Evolutionary conservation across 2,329 filamentous ascomycete genomes (phyloP).

Genomic region (Colletotrichum karsti): DNA sequence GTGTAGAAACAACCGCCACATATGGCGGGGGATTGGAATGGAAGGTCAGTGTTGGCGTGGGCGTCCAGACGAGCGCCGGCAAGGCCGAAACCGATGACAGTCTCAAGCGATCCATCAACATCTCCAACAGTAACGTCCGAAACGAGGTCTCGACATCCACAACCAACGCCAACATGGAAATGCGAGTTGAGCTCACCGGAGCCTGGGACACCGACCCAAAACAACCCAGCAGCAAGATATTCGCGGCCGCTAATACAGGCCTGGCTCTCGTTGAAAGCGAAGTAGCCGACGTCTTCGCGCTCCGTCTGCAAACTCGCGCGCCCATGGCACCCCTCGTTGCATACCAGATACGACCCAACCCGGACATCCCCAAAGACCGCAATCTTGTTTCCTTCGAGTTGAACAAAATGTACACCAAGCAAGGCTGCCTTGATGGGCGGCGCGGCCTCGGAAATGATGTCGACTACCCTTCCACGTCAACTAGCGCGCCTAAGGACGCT

Average conservation of each 20-base stretch:
- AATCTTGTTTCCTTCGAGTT: neutral
- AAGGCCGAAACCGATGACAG: neutral
- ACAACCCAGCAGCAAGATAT: neutral
- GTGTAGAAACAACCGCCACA: neutral
- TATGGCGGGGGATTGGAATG: neutral
- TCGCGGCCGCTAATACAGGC: neutral
- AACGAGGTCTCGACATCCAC: neutral
- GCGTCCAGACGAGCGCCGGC: neutral
- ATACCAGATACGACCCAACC: neutral
- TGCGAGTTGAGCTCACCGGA: neutral
- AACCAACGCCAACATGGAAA: neutral
- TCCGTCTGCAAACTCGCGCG: neutral
- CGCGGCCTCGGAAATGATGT: fast-evolving
- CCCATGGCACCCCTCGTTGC: neutral
- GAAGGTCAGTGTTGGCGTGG: neutral
- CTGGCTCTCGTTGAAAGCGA: neutral
- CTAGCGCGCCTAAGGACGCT: neutral
- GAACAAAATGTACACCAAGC: neutral
- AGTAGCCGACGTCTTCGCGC: neutral
- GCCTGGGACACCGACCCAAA: neutral
- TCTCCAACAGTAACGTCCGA: neutral
- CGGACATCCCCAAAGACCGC: neutral
- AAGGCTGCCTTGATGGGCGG: neutral
- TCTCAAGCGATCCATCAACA: neutral
- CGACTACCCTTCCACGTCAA: neutral